phyloP scores from a whole-genome alignment of 176 grass and related monocot species.

The Phragmites australis region DNA sequence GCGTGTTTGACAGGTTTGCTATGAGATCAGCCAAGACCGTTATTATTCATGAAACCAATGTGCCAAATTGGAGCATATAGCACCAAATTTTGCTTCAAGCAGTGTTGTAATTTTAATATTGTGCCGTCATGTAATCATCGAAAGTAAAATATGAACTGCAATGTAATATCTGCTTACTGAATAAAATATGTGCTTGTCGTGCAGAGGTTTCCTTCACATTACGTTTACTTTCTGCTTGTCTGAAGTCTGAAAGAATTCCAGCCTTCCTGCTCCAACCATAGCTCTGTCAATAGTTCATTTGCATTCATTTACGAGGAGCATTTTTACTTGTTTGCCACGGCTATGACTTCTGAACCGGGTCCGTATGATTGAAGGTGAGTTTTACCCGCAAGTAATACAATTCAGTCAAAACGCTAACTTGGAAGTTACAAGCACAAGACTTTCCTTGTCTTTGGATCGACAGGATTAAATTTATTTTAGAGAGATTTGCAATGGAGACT shows the following conservation, averaged over 20 bases:
- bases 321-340: slow-evolving; percentile 16
- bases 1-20: not conserved
- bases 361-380: slow-evolving; percentile 30
- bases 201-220: not conserved
- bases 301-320: not conserved
- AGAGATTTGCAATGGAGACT: not conserved
- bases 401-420: not conserved
- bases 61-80: not conserved
- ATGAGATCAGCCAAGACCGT: not conserved
- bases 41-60: not conserved
- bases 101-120: slow-evolving; percentile 18
- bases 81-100: not conserved
- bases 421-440: slow-evolving; percentile 24
- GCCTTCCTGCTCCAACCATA: not conserved
- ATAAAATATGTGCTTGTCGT: not conserved
- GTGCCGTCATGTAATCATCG: not conserved
- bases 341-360: slow-evolving; percentile 15
- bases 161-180: not conserved
- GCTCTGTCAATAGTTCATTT: not conserved
- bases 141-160: not conserved
- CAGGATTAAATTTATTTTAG: not conserved
- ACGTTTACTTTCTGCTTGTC: not conserved
- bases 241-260: slow-evolving; percentile 15
- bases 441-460: not conserved
- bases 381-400: not conserved